These are phyloP conservation scores for Cryptococcus sp. DNA, from an alignment of 1,284 basidiomycete genomes.

Conservation along the genomic window DNA sequence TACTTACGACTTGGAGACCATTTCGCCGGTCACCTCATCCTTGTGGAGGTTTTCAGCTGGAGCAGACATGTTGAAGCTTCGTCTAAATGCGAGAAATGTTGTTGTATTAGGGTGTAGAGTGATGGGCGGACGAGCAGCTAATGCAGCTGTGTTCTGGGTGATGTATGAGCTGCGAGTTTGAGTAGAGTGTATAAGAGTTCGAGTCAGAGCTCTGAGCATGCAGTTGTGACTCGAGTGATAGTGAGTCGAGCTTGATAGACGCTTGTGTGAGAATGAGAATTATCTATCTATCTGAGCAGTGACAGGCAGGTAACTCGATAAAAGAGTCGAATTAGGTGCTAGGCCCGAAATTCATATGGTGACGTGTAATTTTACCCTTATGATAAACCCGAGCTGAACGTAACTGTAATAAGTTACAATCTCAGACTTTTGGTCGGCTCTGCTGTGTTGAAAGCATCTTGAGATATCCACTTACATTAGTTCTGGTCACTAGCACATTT, in stretches of 20 bases:
- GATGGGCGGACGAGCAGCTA: not conserved
- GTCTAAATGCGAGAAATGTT: slow-evolving; percentile 1
- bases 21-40: slow-evolving; percentile 87
- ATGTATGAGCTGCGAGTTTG: not conserved
- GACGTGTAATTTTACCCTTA: no score
- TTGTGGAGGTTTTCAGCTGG: slow-evolving; percentile 49
- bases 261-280: no score
- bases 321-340: no score
- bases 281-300: no score
- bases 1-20: slow-evolving; percentile 88
- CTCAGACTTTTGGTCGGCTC: no score
- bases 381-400: no score
- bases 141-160: not conserved
- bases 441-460: not conserved
- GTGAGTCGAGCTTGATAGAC: not conserved
- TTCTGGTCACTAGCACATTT: no score
- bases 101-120: slow-evolving; percentile 1
- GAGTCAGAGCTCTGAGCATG: slow-evolving; percentile 23
- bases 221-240: not conserved
- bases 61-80: slow-evolving; percentile 48
- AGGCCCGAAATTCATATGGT: no score
- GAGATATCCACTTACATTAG: no score
- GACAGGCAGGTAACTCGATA: no score
- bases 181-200: slow-evolving; percentile 1
- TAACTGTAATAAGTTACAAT: no score